Percentiles rank a stretch among this genome's conserved stretches.
Evolutionary conservation across 768 basidiomycete species (phyloP).

Genomic region (Lentinula boryana): DNA sequence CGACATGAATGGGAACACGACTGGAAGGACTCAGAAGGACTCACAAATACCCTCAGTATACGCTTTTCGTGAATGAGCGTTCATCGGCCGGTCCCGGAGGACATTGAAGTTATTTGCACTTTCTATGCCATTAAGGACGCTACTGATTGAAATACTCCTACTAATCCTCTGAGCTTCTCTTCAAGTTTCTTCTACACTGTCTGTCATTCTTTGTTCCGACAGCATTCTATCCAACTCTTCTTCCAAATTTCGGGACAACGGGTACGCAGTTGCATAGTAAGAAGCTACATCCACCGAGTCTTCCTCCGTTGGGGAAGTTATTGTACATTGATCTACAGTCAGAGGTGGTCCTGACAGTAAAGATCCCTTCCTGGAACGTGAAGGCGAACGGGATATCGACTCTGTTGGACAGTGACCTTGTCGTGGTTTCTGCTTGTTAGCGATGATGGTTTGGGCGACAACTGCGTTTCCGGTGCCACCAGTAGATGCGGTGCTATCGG

Average conservation of each 20-base stretch:
- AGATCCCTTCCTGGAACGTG: neutral
- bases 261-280: neutral
- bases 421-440: neutral
- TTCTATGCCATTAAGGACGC: neutral
- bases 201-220: neutral
- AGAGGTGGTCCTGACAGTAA: neutral
- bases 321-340: neutral
- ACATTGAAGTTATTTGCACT: neutral
- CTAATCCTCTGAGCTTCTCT: neutral
- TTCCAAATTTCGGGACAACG: neutral
- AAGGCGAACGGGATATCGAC: neutral
- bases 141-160: neutral
- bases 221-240: neutral
- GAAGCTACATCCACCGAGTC: neutral
- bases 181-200: neutral
- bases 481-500: neutral
- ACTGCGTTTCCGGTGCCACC: neutral
- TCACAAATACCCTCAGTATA: too few species aligned
- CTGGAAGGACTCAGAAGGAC: too few species aligned
- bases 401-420: too few species aligned
- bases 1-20: too few species aligned
- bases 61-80: too few species aligned
- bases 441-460: neutral
- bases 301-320: neutral
- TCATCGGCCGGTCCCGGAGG: too few species aligned